A percentile compares a stretch with the other conserved stretches of the same genome.
Evolutionary conservation across 768 basidiomycete genomes (phyloP).

Genomic region (Rhodotorula toruloides): DNA sequence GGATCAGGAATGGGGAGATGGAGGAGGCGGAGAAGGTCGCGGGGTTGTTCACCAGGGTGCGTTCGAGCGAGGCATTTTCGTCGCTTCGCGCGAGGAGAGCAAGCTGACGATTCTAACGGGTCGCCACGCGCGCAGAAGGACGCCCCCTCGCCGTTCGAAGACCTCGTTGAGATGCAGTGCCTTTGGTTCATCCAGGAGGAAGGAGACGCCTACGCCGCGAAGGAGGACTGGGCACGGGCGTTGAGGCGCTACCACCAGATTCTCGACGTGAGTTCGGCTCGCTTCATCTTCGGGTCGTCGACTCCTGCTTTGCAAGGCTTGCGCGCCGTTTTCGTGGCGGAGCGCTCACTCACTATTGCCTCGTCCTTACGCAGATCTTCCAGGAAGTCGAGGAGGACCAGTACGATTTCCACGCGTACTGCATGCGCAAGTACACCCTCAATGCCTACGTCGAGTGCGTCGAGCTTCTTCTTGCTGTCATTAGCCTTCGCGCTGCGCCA

Average conservation of each 20-base stretch:
- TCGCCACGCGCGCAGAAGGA: slow-evolving; percentile 63
- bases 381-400: slow-evolving; percentile 78
- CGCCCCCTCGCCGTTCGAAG: slow-evolving; percentile 62
- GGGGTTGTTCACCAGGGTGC: slow-evolving; percentile 85
- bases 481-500: background rate
- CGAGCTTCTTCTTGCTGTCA: background rate
- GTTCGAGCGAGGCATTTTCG: slow-evolving; percentile 33
- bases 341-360: background rate
- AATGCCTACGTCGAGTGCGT: slow-evolving; percentile 78
- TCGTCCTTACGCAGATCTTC: slow-evolving; percentile 56
- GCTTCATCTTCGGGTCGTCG: background rate
- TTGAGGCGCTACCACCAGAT: slow-evolving; percentile 77
- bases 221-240: slow-evolving; percentile 66
- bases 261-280: slow-evolving; percentile 59
- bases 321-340: too few relatives aligned
- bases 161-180: slow-evolving; percentile 95
- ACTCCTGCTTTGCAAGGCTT: too few relatives aligned
- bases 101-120: background rate
- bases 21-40: slow-evolving; percentile 69
- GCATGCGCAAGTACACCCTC: slow-evolving; percentile 78
- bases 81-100: too few relatives aligned
- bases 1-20: slow-evolving; percentile 71
- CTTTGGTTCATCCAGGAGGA: slow-evolving; percentile 78
- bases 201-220: slow-evolving; percentile 63
- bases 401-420: slow-evolving; percentile 96